Conservation (phyloP, 2,329 filamentous ascomycete genomes). For the Bisporella sp. region DNA sequence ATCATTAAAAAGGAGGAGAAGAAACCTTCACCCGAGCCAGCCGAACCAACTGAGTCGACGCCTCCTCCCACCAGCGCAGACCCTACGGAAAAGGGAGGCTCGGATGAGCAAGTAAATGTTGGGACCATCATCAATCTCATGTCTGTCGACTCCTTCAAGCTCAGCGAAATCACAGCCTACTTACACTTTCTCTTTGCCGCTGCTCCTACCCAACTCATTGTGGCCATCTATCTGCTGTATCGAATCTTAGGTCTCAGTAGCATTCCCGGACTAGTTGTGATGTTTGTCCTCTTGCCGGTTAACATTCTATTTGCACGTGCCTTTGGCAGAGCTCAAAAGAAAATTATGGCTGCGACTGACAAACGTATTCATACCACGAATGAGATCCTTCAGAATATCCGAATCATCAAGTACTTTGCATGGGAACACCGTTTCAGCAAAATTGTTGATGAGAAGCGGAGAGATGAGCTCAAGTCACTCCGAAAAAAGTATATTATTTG, state of each 20-base stretch:
- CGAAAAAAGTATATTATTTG: constrained; percentile 83
- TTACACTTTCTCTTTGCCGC: constrained; percentile 92
- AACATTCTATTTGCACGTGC: constrained; percentile 84
- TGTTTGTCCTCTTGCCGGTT: constrained; percentile 80
- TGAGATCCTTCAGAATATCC: constrained; percentile 92
- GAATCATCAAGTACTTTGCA: constrained; percentile 98
- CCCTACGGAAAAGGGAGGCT: constrained; percentile 19
- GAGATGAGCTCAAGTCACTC: constrained; percentile 68
- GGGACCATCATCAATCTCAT: constrained; percentile 99
- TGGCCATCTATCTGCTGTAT: constrained; percentile 79
- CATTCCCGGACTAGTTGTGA: constrained; percentile 85
- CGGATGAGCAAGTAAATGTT: constrained; percentile 76
- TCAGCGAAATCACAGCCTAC: constrained; percentile 90
- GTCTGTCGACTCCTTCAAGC: constrained; percentile 99
- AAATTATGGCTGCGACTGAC: constrained; percentile 88
- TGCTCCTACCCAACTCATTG: constrained; percentile 78
- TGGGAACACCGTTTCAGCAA: constrained; percentile 91
- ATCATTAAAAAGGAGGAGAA: constrained; percentile 34
- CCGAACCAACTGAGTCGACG: constrained; percentile 9
- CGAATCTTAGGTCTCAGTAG: constrained; percentile 87
- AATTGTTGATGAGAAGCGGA: constrained; percentile 83
- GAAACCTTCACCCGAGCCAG: constrained; percentile 36
- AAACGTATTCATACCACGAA: constrained; percentile 95
- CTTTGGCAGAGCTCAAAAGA: constrained; percentile 81
- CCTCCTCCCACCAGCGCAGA: constrained; percentile 3